Evolutionary conservation across 78 protist genomes (phyloP).

Genomic region (Bigelowiella natans): DNA sequence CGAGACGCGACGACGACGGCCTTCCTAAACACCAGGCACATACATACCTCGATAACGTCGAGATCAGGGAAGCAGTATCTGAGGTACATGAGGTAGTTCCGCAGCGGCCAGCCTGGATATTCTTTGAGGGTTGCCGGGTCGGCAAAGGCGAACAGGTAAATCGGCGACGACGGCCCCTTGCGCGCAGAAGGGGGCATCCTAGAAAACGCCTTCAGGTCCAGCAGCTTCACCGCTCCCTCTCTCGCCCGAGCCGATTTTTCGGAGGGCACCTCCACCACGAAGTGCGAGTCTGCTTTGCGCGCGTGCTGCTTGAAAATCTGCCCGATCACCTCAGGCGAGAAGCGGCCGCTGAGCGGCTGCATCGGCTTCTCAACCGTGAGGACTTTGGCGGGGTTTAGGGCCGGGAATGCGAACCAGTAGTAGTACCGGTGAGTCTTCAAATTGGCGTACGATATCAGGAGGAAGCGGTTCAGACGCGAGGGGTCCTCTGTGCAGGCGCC

Average conservation of each 20-base stretch:
- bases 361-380: neutral
- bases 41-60: too few relatives aligned
- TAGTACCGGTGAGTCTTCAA: slow-evolving; percentile 62
- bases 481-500: slow-evolving; percentile 52
- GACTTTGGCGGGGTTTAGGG: slow-evolving; percentile 10
- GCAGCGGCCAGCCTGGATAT: slow-evolving; percentile 77
- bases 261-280: too few relatives aligned
- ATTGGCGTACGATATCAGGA: slow-evolving; percentile 64
- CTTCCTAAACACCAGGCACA: too few relatives aligned
- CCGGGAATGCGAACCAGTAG: slow-evolving; percentile 80
- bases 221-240: too few relatives aligned
- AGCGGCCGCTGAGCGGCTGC: neutral
- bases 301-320: neutral
- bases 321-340: slow-evolving; percentile 5
- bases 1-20: too few relatives aligned
- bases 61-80: neutral
- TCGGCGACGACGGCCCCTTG: too few relatives aligned
- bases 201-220: too few relatives aligned
- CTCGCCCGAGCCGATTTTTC: too few relatives aligned
- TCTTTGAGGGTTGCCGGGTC: slow-evolving; percentile 44
- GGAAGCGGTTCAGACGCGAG: slow-evolving; percentile 34
- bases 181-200: too few relatives aligned
- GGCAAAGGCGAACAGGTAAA: slow-evolving; percentile 45
- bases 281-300: neutral
- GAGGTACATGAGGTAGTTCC: slow-evolving; percentile 43